Base-by-base conservation (phyloP, 345 rosid genomes). In the Anacardium occidentale region DNA sequence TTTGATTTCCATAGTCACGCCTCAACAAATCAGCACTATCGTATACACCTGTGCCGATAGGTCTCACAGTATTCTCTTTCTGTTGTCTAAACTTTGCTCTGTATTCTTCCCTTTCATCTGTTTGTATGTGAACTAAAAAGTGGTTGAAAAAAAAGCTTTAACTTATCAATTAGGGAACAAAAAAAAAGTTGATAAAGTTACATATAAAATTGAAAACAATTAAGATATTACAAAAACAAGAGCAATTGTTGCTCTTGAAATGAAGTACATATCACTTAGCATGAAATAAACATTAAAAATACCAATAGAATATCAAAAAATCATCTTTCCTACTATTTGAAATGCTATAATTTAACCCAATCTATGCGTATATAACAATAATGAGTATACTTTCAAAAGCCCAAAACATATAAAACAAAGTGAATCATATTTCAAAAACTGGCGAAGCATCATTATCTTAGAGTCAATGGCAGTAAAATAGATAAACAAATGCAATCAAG, bases 1-100 rank as follows among this genome's bases (percentile, higher is more conserved):
- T 59, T 77, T 80, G 52, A 72, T 54, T 50, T 59, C 79, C 88
- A 82, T 80, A 37, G 61, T 57, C 32, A 68, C 73, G 37, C 63
- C 42, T 62, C 63, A 21, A 72, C 73, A 67, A 56, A 73, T 76
- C 42, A 60, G 53, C 66, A 70, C n/a, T n/a, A n/a, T n/a, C n/a
- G n/a, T n/a, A n/a, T n/a, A n/a, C n/a, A n/a, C n/a, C n/a, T n/a
- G n/a, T n/a, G n/a, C n/a, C n/a, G n/a, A n/a, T n/a, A 53, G 63
- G 56, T 53, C 64, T 40, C 53, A 14, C 29, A 51, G 70, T n/a
- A 62, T n/a, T n/a, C 12, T 42, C 44, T 53, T 71, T 73, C 40
- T 21, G 62, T 57, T 53, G 52, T 69, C 73, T 10, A 54, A 68
- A 29, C 5, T 65, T 37, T 62, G 32, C 61, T 24, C 24, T 42